phyloP scores from a whole-genome alignment of 1,284 basidiomycete species.

The Cystobasidium slooffiae region DNA sequence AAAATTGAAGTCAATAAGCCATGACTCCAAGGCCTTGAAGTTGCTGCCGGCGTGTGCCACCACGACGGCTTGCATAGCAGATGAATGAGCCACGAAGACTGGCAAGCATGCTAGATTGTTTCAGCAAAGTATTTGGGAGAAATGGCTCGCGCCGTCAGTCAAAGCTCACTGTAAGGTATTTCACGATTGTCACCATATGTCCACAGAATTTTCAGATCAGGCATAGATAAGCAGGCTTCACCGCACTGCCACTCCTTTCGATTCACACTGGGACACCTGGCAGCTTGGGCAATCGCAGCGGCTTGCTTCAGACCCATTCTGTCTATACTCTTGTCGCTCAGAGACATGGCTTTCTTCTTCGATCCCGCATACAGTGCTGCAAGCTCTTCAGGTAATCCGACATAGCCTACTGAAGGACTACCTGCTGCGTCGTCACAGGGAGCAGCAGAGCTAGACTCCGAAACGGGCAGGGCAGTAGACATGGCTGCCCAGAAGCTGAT shows the following conservation, averaged over 20 bases:
- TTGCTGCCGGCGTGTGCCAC: constrained; percentile 30
- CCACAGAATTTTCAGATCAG: constrained; percentile 12
- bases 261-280: background rate
- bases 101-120: background rate
- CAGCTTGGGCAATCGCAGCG: constrained; percentile 11
- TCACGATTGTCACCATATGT: constrained; percentile 22
- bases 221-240: background rate
- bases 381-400: background rate
- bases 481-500: too few relatives aligned
- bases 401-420: background rate
- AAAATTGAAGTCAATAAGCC: constrained; percentile 18
- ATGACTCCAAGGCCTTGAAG: constrained; percentile 13
- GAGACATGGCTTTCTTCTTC: background rate
- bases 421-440: background rate
- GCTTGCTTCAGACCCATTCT: constrained; percentile 21
- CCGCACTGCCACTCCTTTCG: constrained; percentile 19
- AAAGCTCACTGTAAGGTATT: constrained; percentile 23
- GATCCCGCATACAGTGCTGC: background rate
- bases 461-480: background rate
- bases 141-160: background rate
- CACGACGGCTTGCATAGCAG: constrained; percentile 9
- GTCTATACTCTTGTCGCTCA: background rate
- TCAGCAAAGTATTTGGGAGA: background rate
- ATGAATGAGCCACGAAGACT: background rate
- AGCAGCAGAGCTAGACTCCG: background rate